Evolutionary conservation across 2,329 filamentous ascomycete genomes (phyloP).

Genomic region (Monilinia polystroma): DNA sequence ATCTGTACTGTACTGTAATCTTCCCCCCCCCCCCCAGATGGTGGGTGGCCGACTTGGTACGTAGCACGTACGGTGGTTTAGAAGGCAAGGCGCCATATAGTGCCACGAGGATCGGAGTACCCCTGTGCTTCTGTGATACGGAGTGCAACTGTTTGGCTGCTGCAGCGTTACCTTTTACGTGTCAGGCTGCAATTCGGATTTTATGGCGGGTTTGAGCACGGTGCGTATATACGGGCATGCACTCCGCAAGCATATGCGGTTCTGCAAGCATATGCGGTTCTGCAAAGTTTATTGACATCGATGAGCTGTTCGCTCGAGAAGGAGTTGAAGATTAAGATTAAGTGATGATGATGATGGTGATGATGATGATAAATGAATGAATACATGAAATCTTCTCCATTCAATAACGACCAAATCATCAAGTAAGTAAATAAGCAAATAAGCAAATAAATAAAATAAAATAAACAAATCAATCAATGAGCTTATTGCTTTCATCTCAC

Average conservation of each 20-base stretch:
- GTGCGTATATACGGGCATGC: conserved; percentile 7
- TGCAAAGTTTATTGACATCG: background rate
- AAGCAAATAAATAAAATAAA: too few species aligned
- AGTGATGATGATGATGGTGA: background rate
- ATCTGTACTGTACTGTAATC: too few species aligned
- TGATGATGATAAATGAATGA: too few species aligned
- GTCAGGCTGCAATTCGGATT: conserved; percentile 25
- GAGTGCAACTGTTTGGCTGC: background rate
- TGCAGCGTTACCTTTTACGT: conserved; percentile 20
- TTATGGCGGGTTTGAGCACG: background rate
- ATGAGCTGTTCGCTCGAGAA: conserved; percentile 16
- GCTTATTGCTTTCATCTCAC: too few species aligned
- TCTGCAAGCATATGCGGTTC: conserved; percentile 5
- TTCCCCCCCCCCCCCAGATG: too few species aligned
- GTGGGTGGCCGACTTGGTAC: too few species aligned
- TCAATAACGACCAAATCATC: too few species aligned
- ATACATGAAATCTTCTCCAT: too few species aligned
- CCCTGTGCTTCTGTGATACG: conserved; percentile 3
- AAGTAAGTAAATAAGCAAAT: too few species aligned
- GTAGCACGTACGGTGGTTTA: too few species aligned
- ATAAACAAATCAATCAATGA: too few species aligned
- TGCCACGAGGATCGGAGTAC: conserved; percentile 10
- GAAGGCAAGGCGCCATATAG: background rate
- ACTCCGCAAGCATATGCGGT: conserved; percentile 20
- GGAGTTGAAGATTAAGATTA: background rate